Evolutionary conservation across 2,329 filamentous ascomycete species (phyloP), one percentile per base, ranked within the genome.

Genomic region (Talaromyces albobiverticillius): DNA sequence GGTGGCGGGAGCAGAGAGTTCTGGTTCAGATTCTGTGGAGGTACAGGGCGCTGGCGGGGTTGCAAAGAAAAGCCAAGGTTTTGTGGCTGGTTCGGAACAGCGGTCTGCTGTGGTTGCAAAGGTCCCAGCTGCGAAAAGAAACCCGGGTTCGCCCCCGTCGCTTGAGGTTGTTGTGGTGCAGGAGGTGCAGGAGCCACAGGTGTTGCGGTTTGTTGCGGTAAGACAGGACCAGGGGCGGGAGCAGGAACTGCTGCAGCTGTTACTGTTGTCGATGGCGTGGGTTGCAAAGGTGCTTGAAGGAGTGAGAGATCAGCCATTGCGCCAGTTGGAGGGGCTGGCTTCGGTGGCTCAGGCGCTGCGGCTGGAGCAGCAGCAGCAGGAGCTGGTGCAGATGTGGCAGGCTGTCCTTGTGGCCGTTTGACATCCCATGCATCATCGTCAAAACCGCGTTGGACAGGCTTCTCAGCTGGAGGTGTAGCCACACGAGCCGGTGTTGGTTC

Each of bases 351-450:
- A 14, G 61, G 56, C 14, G 34, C 22, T 66, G 72, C 54, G 14
- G 75, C 64, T 23, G 79, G 62, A 25, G 73, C 67, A 45, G 75
- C 64, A 20, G 78, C 62, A 29, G 73, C 67, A 46, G 78, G 60
- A 40, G 68, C 54, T 10, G 54, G 22, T 16, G 54, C 49, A 11
- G 54, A 18, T 22, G 49, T n/a, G n/a, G 50, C 36, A 8, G 54
- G 40, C 26, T 46, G 51, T 26, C 18, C 53, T 67, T 85, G 87
- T 13, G 87, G 82, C 16, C 90, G 89, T 75, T 96, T 96, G 47
- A 96, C 87, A 64, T 95, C 90, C 94, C 94, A 99, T 8, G 94
- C 94, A 76, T 97, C 90, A 66, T 97, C 94, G 49, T 99, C 94
- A 65, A 97, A 97, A 2, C 90, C 90, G 56, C 79, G 76, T 40